A percentile compares a stretch with the other conserved stretches of the same genome.
phyloP scores from a whole-genome alignment of 1,139 yeast species.

The Suhomyces kunorum region DNA sequence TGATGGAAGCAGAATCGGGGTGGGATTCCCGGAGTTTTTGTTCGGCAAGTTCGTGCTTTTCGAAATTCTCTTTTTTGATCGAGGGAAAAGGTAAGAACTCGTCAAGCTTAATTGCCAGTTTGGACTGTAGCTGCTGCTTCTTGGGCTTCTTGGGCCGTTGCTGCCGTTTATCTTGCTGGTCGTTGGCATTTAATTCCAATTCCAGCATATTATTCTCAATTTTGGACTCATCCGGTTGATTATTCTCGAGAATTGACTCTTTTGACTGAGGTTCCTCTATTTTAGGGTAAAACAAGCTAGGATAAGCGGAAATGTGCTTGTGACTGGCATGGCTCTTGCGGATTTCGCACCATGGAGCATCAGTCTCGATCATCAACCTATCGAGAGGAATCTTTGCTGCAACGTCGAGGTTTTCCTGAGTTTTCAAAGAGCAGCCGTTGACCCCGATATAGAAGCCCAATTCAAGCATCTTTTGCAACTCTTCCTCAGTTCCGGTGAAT shows the following conservation, averaged over 20 bases:
- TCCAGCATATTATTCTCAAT: no score
- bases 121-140: conserved; percentile 15
- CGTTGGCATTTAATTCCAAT: no score
- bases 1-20: conserved; percentile 15
- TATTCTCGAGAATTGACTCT: neutral
- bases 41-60: conserved; percentile 21
- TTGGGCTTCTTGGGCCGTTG: conserved; percentile 3
- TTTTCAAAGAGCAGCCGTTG: conserved; percentile 89
- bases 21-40: conserved; percentile 14
- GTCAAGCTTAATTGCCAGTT: conserved; percentile 33
- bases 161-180: no score
- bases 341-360: conserved; percentile 98
- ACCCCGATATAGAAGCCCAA: conserved; percentile 75
- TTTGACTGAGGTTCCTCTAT: conserved; percentile 11
- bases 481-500: conserved; percentile 80
- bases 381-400: conserved; percentile 67
- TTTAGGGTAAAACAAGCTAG: conserved; percentile 57
- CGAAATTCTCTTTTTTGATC: conserved; percentile 64
- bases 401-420: conserved; percentile 69
- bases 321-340: conserved; percentile 80
- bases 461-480: conserved; percentile 51
- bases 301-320: conserved; percentile 53
- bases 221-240: no score
- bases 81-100: conserved; percentile 60
- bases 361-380: conserved; percentile 81